These are phyloP conservation scores for Beta corolliflora DNA, from an alignment of 179 eudicot species.

Conservation along the genomic window DNA sequence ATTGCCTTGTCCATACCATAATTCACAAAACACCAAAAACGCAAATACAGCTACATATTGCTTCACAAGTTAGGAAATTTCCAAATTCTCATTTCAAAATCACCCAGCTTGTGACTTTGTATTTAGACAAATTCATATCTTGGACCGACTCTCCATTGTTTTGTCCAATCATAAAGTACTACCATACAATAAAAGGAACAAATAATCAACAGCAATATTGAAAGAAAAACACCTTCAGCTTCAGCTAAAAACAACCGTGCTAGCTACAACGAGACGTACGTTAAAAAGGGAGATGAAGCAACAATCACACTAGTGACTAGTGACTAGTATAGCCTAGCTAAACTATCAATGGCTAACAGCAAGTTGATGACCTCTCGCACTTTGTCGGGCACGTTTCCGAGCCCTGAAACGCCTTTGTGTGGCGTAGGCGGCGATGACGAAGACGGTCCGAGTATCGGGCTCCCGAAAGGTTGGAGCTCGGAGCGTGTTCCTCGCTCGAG, in stretches of 20 bases:
- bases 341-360: background rate
- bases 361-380: constrained; percentile 19
- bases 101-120: constrained; percentile 24
- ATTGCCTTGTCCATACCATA: constrained; percentile 18
- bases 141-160: constrained; percentile 19
- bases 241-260: background rate
- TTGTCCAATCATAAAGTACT: constrained; percentile 10
- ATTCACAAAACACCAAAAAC: constrained; percentile 6
- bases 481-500: constrained; percentile 57
- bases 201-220: background rate
- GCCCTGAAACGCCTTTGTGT: constrained; percentile 22
- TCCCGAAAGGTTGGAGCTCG: constrained; percentile 63
- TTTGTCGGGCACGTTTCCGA: constrained; percentile 28
- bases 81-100: constrained; percentile 7
- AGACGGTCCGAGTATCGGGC: constrained; percentile 14
- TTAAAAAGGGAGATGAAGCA: no score
- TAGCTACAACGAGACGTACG: background rate
- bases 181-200: background rate
- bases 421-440: constrained; percentile 11
- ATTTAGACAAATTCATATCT: constrained; percentile 22
- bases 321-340: no score
- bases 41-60: constrained; percentile 23
- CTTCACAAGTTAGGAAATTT: constrained; percentile 16
- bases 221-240: background rate
- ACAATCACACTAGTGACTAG: no score